phyloP scores from a whole-genome alignment of 2,329 filamentous ascomycete genomes.

The Orbilia blumenaviensis region DNA sequence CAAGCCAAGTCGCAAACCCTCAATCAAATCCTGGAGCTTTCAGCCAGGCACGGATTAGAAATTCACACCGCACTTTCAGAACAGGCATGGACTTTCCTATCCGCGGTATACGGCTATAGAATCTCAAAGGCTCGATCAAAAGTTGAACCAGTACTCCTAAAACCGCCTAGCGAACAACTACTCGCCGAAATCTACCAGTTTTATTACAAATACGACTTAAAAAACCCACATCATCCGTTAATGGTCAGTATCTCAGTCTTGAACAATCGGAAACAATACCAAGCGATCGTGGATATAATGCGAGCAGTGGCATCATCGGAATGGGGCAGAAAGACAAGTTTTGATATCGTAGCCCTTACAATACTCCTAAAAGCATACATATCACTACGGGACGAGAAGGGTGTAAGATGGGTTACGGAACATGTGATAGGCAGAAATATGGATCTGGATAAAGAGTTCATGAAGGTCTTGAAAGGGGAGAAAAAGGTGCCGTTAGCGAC shows the following conservation, averaged over 20 bases:
- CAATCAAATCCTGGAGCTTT: conserved; percentile 35
- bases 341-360: conserved; percentile 55
- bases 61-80: conserved; percentile 25
- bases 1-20: conserved; percentile 26
- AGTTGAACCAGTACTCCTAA: conserved; percentile 15
- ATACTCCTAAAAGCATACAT: conserved; percentile 56
- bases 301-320: conserved; percentile 53
- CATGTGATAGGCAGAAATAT: conserved; percentile 24
- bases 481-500: conserved; percentile 20
- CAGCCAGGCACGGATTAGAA: conserved; percentile 23
- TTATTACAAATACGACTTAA: conserved; percentile 47
- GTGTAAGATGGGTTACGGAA: conserved; percentile 54
- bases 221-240: conserved; percentile 55
- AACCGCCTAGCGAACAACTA: conserved; percentile 7
- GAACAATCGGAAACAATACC: conserved; percentile 41
- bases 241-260: conserved; percentile 54
- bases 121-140: conserved; percentile 4
- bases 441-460: conserved; percentile 33
- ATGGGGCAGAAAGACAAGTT: conserved; percentile 52
- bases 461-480: conserved; percentile 29
- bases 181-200: conserved; percentile 54
- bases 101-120: conserved; percentile 31
- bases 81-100: conserved; percentile 33
- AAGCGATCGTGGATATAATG: conserved; percentile 54
- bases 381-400: conserved; percentile 53